Evolutionary conservation across 139 green algal genomes (phyloP).

Genomic region (Pleodorina starrii): DNA sequence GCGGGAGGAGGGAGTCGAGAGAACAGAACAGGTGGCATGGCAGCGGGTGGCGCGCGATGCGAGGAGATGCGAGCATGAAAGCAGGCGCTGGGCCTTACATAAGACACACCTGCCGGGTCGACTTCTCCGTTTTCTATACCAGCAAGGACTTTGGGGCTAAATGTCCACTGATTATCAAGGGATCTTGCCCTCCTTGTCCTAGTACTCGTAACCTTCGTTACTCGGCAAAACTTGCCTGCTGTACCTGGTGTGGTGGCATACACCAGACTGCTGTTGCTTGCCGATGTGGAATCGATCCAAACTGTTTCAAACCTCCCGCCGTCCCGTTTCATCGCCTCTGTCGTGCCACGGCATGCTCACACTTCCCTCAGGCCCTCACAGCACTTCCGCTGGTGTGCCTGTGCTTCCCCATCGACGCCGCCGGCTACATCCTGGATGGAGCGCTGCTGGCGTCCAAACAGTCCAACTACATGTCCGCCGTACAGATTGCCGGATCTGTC

Average conservation of each 20-base stretch:
- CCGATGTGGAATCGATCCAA: neutral
- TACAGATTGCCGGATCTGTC: conserved; percentile 46
- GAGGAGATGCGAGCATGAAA: neutral
- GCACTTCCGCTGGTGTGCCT: neutral
- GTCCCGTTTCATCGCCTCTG: neutral
- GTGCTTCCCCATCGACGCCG: neutral
- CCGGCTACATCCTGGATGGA: neutral
- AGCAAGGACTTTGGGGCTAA: no score
- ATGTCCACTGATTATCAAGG: no score
- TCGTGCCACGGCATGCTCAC: neutral
- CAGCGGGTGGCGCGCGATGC: neutral
- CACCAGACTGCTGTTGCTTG: neutral
- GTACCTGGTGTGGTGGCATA: neutral
- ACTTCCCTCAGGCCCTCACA: neutral
- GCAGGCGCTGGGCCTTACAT: no score
- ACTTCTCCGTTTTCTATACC: no score
- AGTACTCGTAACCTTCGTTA: neutral
- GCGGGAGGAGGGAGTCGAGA: neutral
- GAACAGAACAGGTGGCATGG: neutral
- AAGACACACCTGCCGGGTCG: no score
- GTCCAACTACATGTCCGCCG: conserved; percentile 60
- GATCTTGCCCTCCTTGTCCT: no score
- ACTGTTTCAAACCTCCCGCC: no score
- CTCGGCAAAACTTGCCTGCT: neutral
- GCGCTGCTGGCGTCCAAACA: conserved; percentile 66